A percentile compares a stretch with the other conserved stretches of the same genome.
These are phyloP conservation scores for Botrytis porri DNA, from an alignment of 2,329 filamentous ascomycete species.

Conservation along the genomic window DNA sequence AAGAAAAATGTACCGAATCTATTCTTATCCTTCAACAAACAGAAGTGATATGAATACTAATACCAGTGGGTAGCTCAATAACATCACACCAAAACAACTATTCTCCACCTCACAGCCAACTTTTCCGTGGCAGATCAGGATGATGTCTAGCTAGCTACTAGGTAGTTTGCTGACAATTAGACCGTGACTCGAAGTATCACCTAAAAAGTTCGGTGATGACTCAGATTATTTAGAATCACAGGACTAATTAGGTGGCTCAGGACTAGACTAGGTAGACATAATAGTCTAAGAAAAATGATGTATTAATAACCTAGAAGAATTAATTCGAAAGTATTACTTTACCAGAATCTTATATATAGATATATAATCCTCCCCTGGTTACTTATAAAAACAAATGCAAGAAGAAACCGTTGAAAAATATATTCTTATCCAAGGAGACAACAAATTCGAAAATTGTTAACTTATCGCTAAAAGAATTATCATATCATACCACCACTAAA, in stretches of 20 bases:
- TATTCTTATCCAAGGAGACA: background rate
- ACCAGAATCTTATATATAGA: background rate
- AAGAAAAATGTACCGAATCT: background rate
- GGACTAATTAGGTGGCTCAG: background rate
- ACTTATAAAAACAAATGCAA: accelerated
- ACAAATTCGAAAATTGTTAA: background rate
- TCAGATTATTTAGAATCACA: background rate
- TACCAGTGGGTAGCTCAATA: conserved; percentile 9
- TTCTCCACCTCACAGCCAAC: too few relatives aligned
- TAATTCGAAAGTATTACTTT: background rate
- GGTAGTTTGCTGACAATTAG: background rate
- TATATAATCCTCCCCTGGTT: too few relatives aligned
- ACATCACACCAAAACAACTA: background rate
- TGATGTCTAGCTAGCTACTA: background rate
- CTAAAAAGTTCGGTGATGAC: conserved; percentile 11
- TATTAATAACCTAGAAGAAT: background rate
- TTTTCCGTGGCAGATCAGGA: background rate
- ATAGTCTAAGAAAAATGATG: background rate
- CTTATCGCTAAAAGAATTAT: background rate
- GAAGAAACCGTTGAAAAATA: background rate
- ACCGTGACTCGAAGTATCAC: background rate
- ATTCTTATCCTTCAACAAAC: background rate
- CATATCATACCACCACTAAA: background rate
- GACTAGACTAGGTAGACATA: background rate
- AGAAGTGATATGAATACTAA: background rate